Conservation (phyloP, 139 green algal genomes). For the Coccomyxa sp. region DNA sequence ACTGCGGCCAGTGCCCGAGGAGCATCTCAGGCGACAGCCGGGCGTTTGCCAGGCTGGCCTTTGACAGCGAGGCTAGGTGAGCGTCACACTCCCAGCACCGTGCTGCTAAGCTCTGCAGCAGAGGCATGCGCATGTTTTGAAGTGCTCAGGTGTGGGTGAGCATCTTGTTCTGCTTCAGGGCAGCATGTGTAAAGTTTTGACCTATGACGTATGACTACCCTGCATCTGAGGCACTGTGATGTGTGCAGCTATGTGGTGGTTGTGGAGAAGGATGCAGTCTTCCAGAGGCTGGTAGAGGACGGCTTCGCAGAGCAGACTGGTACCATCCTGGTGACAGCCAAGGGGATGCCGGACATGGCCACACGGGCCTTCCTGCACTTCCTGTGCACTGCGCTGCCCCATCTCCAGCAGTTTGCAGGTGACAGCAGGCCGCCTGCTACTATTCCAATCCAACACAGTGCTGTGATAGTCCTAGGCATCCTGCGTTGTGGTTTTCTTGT, state of each 20-base stretch:
- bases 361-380: slow-evolving; percentile 54
- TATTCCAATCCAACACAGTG: neutral
- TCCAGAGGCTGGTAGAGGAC: slow-evolving; percentile 48
- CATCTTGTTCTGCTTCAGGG: no score
- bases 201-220: no score
- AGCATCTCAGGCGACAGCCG: slow-evolving; percentile 55
- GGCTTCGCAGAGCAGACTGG: slow-evolving; percentile 21
- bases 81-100: no score
- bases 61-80: slow-evolving; percentile 34
- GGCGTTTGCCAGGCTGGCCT: slow-evolving; percentile 29
- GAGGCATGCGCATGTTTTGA: no score
- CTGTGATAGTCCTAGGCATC: neutral
- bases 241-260: slow-evolving; percentile 49
- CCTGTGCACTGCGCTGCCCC: slow-evolving; percentile 36
- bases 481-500: neutral
- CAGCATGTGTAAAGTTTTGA: no score
- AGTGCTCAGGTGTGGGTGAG: no score
- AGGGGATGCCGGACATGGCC: slow-evolving; percentile 79
- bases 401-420: slow-evolving; percentile 25
- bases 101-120: no score
- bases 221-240: slow-evolving; percentile 3
- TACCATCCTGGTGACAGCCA: slow-evolving; percentile 73
- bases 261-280: slow-evolving; percentile 83
- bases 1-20: slow-evolving; percentile 10
- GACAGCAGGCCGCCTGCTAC: neutral